Evolutionary conservation across 176 grass and related monocot genomes (phyloP), one percentile per base, ranked within the genome.

Genomic region (Tuctoria greenei): DNA sequence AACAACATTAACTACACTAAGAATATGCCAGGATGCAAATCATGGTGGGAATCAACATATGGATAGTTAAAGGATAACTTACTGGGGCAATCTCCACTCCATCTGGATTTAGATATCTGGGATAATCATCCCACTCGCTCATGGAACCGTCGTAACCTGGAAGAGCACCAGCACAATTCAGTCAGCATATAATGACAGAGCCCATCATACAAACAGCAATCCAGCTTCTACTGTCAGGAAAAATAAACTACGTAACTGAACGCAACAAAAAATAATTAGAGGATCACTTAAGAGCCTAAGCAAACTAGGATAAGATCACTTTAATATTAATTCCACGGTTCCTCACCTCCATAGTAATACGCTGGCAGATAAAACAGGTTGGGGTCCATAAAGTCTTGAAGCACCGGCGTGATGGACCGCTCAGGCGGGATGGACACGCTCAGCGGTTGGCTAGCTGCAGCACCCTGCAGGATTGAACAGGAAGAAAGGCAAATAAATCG

Each of bases 371-470:
- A 93, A 35, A 81, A 97, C 71, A 87, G 66, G 86, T 79, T 89
- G 28, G 88, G 86, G 83, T 97, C 95, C 42, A 81, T 87, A 59
- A 89, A 89, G 37, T 97, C 95, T n/a, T 93, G 88, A 87, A 97
- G 72, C 64, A 82, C 46, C 25, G 95, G 91, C 62, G 91, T 93
- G 72, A 88, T 74, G 71, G 91, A 94, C 35, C 82, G 84, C 58
- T 93, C 88, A 1, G 85, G 75, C n/a, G 61, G 86, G n/a, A 88
- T 85, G 8, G 75, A 36, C 78, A 85, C 80, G 26, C 82, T 86
- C 31, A 86, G 81, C 8, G 86, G 81, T 79, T 92, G 91, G 69
- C 86, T 76, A 37, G 63, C 77, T 1, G 44, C 89, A 45, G 91
- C 74, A 26, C 64, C 89, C 77, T 85, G 75, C 37, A 64, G 63